These are phyloP conservation scores for Hemerocallis citrina DNA, from an alignment of 106 monocot genomes.

Conservation along the genomic window DNA sequence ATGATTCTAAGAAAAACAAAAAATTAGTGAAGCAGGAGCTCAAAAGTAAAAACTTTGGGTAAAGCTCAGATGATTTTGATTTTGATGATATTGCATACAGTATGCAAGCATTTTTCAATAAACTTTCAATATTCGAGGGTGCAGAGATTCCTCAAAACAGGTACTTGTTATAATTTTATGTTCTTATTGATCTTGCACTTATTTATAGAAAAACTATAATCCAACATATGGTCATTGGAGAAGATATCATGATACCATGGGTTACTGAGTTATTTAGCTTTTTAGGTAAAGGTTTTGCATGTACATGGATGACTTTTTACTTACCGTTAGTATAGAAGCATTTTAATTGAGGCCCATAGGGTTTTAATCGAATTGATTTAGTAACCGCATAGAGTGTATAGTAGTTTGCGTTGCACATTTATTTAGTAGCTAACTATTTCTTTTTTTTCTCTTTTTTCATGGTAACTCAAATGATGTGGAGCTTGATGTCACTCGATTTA, in stretches of 20 bases:
- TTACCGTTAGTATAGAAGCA: too few species aligned
- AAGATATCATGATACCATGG: too few species aligned
- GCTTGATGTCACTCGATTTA: constrained; percentile 63
- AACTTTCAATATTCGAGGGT: constrained; percentile 92
- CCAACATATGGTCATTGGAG: too few species aligned
- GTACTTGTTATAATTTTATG: constrained; percentile 21
- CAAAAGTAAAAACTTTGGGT: constrained; percentile 2
- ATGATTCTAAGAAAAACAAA: constrained; percentile 40
- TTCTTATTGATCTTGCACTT: too few species aligned
- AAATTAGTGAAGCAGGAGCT: constrained; percentile 6
- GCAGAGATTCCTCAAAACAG: constrained; percentile 82
- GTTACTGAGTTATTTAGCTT: too few species aligned
- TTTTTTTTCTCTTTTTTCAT: not conserved
- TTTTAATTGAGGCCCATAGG: too few species aligned
- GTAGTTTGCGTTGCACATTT: not conserved
- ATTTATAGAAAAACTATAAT: too few species aligned
- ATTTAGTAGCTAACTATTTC: not conserved
- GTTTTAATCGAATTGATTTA: too few species aligned
- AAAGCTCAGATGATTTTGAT: constrained; percentile 41
- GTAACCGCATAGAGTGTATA: too few species aligned
- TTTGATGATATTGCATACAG: constrained; percentile 65
- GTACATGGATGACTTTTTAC: too few species aligned
- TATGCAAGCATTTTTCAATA: constrained; percentile 83
- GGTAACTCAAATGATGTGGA: constrained; percentile 42
- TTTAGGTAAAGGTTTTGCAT: too few species aligned